phyloP scores from a whole-genome alignment of 441 rosid genomes.

The Syzygium syzygioides region DNA sequence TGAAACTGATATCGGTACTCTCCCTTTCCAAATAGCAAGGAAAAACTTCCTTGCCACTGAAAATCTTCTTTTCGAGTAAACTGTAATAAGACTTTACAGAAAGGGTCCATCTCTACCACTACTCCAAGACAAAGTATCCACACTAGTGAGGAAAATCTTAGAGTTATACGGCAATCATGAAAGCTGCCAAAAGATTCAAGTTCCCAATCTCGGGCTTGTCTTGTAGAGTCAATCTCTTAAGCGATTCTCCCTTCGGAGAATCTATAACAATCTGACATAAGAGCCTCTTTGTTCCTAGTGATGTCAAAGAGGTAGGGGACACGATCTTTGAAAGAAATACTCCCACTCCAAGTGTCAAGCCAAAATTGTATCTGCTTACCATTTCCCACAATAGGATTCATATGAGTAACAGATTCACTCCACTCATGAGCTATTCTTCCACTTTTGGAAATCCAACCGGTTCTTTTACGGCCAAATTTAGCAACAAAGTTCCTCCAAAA shows the following conservation, averaged over 20 bases:
- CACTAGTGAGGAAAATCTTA: background rate
- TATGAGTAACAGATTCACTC: background rate
- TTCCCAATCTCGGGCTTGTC: background rate
- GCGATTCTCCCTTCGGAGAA: background rate
- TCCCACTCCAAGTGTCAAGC: background rate
- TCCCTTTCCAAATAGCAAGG: background rate
- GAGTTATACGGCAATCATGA: background rate
- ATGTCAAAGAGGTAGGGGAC: background rate
- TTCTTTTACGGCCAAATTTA: background rate
- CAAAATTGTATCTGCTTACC: background rate
- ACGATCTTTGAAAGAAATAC: background rate
- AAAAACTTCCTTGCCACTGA: background rate
- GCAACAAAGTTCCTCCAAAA: background rate
- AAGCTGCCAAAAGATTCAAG: background rate
- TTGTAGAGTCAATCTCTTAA: background rate
- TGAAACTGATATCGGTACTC: background rate
- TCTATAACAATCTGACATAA: background rate
- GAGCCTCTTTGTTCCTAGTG: background rate
- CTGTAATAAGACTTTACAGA: background rate
- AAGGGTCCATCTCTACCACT: background rate
- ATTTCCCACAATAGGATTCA: background rate
- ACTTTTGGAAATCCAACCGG: background rate
- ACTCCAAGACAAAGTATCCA: background rate
- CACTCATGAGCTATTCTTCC: background rate
- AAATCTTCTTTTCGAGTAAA: background rate